phyloP scores from a whole-genome alignment of 768 basidiomycete species.

The Boletellus ananiceps region DNA sequence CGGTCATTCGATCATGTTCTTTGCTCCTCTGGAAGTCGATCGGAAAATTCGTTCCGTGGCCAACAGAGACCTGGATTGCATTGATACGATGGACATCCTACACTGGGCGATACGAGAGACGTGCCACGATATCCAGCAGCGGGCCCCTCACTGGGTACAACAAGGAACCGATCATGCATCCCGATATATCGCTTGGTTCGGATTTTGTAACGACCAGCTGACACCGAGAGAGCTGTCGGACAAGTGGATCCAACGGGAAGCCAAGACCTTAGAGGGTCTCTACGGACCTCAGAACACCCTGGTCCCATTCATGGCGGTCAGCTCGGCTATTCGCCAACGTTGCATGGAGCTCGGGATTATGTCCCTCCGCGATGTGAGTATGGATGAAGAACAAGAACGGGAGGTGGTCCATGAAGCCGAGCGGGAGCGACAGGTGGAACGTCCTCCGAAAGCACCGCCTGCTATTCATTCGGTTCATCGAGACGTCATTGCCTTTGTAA shows the following conservation, averaged over 20 bases:
- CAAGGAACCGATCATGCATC: slow-evolving; percentile 38
- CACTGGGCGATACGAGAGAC: slow-evolving; percentile 44
- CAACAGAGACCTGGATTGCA: not conserved
- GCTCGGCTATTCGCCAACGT: slow-evolving; percentile 21
- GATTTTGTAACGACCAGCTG: slow-evolving; percentile 7
- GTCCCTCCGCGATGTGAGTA: slow-evolving; percentile 12
- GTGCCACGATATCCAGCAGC: slow-evolving; percentile 36
- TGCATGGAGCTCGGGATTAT: slow-evolving; percentile 26
- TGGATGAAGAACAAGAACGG: slow-evolving; percentile 46
- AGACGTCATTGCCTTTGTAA: slow-evolving; percentile 1
- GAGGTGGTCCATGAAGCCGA: slow-evolving; percentile 41
- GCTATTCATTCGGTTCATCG: not conserved
- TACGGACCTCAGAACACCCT: slow-evolving; percentile 17
- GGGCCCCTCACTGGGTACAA: slow-evolving; percentile 40
- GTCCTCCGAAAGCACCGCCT: not conserved
- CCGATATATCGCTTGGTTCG: slow-evolving; percentile 23
- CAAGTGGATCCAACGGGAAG: slow-evolving; percentile 40
- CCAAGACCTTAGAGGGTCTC: slow-evolving; percentile 35
- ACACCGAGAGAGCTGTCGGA: slow-evolving; percentile 5
- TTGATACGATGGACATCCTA: slow-evolving; percentile 33
- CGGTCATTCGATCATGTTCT: slow-evolving; percentile 45
- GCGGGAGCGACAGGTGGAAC: slow-evolving; percentile 30
- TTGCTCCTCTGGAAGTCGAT: slow-evolving; percentile 43
- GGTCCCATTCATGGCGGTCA: not conserved
- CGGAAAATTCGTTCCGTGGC: slow-evolving; percentile 31